These are phyloP conservation scores for Tilletia walkeri DNA, from an alignment of 1,284 basidiomycete species.

Conservation along the genomic window DNA sequence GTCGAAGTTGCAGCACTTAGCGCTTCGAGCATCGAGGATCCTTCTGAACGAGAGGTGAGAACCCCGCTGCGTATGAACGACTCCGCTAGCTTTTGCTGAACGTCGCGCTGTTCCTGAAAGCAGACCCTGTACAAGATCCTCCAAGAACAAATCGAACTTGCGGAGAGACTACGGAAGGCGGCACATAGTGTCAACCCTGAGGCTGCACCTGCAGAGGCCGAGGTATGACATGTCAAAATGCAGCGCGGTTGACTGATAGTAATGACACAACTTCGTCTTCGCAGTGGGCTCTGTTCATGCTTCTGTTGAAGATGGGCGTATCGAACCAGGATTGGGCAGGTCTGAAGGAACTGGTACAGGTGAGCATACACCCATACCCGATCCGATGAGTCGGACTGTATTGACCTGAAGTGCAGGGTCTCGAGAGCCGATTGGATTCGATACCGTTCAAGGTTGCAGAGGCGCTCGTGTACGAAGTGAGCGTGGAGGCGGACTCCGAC, in stretches of 20 bases:
- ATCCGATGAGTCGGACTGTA: not conserved
- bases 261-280: not conserved
- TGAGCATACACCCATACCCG: not conserved
- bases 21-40: not conserved
- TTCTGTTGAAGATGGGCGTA: not conserved
- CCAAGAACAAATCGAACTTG: not conserved
- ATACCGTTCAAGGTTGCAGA: slow-evolving; percentile 8
- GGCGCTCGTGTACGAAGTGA: not conserved
- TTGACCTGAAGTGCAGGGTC: not conserved
- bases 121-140: not conserved
- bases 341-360: not conserved
- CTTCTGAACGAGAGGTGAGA: not conserved
- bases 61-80: not conserved
- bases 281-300: slow-evolving; percentile 2
- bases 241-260: not conserved
- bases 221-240: not conserved
- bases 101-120: too few species aligned
- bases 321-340: not conserved
- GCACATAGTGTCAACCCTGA: slow-evolving; percentile 1
- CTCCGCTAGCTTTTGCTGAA: not conserved
- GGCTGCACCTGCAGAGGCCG: slow-evolving; percentile 3
- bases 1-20: not conserved
- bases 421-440: not conserved
- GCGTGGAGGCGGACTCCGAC: not conserved
- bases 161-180: slow-evolving; percentile 5